These are phyloP conservation scores for Penicillium sp. DNA, from an alignment of 2,329 filamentous ascomycete species.

Conservation along the genomic window DNA sequence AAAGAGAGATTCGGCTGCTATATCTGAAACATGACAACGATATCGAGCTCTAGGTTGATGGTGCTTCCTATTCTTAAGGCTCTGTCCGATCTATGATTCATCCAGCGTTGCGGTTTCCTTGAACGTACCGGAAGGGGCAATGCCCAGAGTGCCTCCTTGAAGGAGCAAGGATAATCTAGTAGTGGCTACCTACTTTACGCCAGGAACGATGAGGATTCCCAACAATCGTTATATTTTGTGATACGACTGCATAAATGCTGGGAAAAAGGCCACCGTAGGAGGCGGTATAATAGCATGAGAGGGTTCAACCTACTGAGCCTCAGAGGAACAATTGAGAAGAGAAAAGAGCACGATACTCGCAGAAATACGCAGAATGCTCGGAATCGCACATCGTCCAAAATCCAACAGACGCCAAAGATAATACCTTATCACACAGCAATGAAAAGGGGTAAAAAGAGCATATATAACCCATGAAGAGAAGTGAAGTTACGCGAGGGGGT, in stretches of 20 bases:
- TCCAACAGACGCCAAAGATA: slow-evolving; percentile 22
- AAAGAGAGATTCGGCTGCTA: no score
- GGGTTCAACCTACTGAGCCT: neutral
- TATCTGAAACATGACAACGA: no score
- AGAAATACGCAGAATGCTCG: slow-evolving; percentile 13
- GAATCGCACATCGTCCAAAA: slow-evolving; percentile 5
- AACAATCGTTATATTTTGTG: neutral
- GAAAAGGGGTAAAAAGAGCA: slow-evolving; percentile 9
- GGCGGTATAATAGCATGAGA: slow-evolving; percentile 1
- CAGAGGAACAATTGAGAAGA: neutral
- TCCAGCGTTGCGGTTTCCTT: no score
- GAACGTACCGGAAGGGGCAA: no score
- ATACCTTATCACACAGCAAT: slow-evolving; percentile 7
- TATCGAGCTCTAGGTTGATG: no score
- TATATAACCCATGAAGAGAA: slow-evolving; percentile 16
- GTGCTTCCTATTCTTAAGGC: no score
- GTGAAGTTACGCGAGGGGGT: slow-evolving; percentile 9
- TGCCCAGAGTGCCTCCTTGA: neutral
- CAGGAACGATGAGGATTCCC: neutral
- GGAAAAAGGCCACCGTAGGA: neutral
- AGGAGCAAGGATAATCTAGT: neutral
- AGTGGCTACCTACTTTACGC: neutral
- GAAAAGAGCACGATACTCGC: slow-evolving; percentile 4
- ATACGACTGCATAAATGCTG: neutral
- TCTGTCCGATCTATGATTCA: no score